Evolutionary conservation across 441 rosid species (phyloP).

Genomic region (Erodium chrysanthum): DNA sequence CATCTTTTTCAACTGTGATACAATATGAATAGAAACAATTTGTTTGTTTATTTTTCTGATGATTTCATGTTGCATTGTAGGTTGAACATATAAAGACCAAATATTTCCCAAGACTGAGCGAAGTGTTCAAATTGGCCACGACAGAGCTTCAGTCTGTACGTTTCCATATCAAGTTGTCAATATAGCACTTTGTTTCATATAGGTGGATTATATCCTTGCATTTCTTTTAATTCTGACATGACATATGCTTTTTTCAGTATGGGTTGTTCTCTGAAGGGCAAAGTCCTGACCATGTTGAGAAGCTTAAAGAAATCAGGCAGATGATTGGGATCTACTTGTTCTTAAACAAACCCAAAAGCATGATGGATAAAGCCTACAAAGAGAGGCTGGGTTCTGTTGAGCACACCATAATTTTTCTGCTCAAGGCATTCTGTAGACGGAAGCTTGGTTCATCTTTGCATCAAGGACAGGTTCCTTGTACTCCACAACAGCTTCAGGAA

Average conservation of each 20-base stretch:
- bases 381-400: slow-evolving; percentile 18
- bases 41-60: not conserved
- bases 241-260: slow-evolving; percentile 9
- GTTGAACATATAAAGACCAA: slow-evolving; percentile 17
- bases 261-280: slow-evolving; percentile 16
- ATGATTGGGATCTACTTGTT: slow-evolving; percentile 2
- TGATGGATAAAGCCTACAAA: not conserved
- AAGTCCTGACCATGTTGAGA: slow-evolving; percentile 19
- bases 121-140: slow-evolving; percentile 16
- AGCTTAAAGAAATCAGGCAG: slow-evolving; percentile 6
- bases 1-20: not conserved
- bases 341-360: slow-evolving; percentile 15
- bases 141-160: slow-evolving; percentile 18
- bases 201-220: not conserved
- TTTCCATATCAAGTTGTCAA: not conserved
- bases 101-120: slow-evolving; percentile 18
- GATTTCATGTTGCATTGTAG: slow-evolving; percentile 10
- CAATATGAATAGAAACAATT: no score
- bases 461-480: not conserved
- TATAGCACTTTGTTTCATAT: not conserved
- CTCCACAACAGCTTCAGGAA: not conserved
- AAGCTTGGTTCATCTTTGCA: not conserved
- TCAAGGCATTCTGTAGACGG: not conserved
- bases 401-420: slow-evolving; percentile 15
- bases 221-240: not conserved